phyloP scores from a whole-genome alignment of 352 stramenopile genomes.

The Blastocystis sp. region DNA sequence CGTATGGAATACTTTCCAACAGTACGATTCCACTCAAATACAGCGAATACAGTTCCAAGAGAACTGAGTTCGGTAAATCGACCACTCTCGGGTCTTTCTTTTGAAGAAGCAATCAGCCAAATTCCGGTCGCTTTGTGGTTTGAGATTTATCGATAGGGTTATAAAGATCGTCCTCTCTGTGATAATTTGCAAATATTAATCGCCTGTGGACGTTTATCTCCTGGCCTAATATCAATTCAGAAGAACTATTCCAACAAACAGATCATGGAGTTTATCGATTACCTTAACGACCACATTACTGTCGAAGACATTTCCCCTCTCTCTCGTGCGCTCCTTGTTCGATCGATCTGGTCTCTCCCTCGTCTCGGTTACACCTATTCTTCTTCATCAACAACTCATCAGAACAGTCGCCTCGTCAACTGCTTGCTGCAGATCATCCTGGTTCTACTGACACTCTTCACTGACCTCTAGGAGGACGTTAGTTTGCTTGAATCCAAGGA shows the following conservation, averaged over 20 bases:
- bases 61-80: background rate
- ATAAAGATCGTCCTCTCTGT: background rate
- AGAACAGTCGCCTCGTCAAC: background rate
- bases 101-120: background rate
- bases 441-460: background rate
- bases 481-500: background rate
- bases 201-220: slow-evolving; percentile 7
- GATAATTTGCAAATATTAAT: background rate
- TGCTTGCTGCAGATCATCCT: background rate
- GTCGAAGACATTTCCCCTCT: background rate
- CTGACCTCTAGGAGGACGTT: background rate
- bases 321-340: background rate
- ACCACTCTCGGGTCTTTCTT: background rate
- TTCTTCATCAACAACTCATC: background rate
- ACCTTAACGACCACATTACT: background rate
- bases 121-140: background rate
- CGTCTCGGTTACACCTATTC: slow-evolving; percentile 34
- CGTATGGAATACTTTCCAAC: background rate
- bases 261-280: background rate
- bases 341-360: slow-evolving; percentile 12
- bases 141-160: background rate
- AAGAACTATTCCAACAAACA: background rate
- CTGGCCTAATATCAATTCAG: background rate
- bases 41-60: background rate
- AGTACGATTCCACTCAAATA: background rate